A percentile compares a stretch with the other conserved stretches of the same genome.
Evolutionary conservation across 2,329 filamentous ascomycete genomes (phyloP).

Genomic region (Coniochaeta ligniaria): DNA sequence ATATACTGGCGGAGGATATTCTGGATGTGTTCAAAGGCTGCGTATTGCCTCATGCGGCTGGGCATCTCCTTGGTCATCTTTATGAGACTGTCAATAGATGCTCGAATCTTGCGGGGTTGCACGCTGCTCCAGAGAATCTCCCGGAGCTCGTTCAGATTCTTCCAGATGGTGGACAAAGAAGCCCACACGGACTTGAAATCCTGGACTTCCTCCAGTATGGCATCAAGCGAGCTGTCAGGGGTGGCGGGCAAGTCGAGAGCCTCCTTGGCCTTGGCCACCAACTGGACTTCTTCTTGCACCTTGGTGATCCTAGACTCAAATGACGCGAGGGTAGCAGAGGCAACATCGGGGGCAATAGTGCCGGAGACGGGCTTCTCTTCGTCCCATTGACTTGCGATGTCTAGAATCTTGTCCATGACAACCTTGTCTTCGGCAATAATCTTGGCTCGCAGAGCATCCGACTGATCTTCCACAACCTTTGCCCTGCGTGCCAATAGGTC

Average conservation of each 20-base stretch:
- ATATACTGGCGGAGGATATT: slow-evolving; percentile 79
- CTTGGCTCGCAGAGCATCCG: slow-evolving; percentile 89
- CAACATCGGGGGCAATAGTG: slow-evolving; percentile 82
- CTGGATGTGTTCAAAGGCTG: slow-evolving; percentile 98
- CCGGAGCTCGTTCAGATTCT: slow-evolving; percentile 85
- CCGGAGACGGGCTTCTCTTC: slow-evolving; percentile 96
- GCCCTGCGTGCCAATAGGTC: slow-evolving; percentile 88
- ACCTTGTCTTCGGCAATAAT: slow-evolving; percentile 91
- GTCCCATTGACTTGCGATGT: slow-evolving; percentile 83
- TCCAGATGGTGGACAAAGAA: slow-evolving; percentile 91
- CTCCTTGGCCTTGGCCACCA: slow-evolving; percentile 95
- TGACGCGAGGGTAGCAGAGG: slow-evolving; percentile 69
- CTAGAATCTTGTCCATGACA: slow-evolving; percentile 78
- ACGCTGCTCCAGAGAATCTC: slow-evolving; percentile 94
- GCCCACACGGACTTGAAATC: slow-evolving; percentile 99
- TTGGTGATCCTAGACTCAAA: slow-evolving; percentile 83
- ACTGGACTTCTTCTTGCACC: slow-evolving; percentile 80
- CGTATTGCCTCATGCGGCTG: slow-evolving; percentile 96
- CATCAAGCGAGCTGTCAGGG: slow-evolving; percentile 72
- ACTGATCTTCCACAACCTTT: slow-evolving; percentile 94
- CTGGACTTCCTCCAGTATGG: slow-evolving; percentile 89
- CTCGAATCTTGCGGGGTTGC: slow-evolving; percentile 85
- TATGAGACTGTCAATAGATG: slow-evolving; percentile 82
- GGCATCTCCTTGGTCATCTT: slow-evolving; percentile 99
- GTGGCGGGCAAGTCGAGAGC: slow-evolving; percentile 82